Base-by-base conservation (phyloP, 768 basidiomycete species). In the Candolleomyces aberdarensis region DNA sequence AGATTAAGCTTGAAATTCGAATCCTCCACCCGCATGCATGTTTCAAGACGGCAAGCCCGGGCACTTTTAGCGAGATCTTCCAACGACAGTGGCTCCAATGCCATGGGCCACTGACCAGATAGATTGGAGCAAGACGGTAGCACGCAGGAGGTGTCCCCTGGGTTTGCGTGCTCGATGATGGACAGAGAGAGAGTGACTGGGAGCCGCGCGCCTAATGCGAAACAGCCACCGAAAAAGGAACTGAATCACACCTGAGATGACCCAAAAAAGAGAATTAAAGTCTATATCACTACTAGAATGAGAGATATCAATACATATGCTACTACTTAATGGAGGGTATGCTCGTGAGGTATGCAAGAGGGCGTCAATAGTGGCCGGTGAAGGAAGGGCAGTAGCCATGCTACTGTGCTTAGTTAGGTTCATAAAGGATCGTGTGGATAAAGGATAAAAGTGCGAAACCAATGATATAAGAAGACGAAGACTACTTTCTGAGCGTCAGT, bases 181-280 rank as follows among this genome's bases (percentile, higher is more conserved):
- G 85, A 88, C 60, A 72, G 78, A 29, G 78, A 78, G 22, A 76
- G 74, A 36, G 72, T 69, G 54, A 62, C 65, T n/a, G 10, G 63
- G 73, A 1, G 64, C 70, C 17, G 76, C 75, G 13, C 70, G 78
- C 40, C 73, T 83, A 36, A 73, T 82, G 60, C 85, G 87, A 54
- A 90, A 91, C 65, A 91, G 86, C 0, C 92, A 91, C 68, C 82
- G 2, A 26, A 26, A 26, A 26, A 26, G 26, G 26, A 26, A 26
- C 26, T 26, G 26, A 26, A 26, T 26, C 26, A 26, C 26, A 26
- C 26, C 26, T 26, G 26, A 26, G 26, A 2, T 26, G 26, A 26
- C 26, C 26, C 1, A 26, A 26, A 26, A 43, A 43, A 11, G 41
- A 43, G n/a, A 13, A 13, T 43, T 43, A 43, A 43, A 11, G 41